These are phyloP conservation scores for Coemansia sp. DNA, from an alignment of 192 early-diverging fungal genomes.

Conservation along the genomic window DNA sequence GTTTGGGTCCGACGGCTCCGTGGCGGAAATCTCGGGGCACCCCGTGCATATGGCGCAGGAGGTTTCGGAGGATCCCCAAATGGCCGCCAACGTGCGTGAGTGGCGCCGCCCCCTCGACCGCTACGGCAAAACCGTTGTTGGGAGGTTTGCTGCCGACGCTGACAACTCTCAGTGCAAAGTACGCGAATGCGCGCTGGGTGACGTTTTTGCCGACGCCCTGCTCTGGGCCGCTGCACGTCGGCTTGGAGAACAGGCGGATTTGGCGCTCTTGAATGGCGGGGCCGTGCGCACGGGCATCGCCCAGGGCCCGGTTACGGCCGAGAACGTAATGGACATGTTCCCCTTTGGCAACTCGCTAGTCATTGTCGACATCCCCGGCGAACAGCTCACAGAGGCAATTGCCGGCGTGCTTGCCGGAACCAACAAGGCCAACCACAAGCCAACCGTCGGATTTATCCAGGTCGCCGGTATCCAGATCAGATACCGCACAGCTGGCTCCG, in stretches of 20 bases:
- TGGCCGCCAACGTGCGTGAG: conserved; percentile 42
- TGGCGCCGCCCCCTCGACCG: conserved; percentile 55
- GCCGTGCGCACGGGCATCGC: conserved; percentile 57
- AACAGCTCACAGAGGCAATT: conserved; percentile 50
- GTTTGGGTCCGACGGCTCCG: conserved; percentile 50
- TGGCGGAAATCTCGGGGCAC: conserved; percentile 49
- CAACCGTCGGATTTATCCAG: conserved; percentile 53
- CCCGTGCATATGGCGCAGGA: conserved; percentile 56
- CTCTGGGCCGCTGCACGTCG: too few relatives aligned
- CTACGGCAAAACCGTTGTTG: conserved; percentile 48
- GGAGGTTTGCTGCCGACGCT: conserved; percentile 32
- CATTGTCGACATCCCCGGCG: conserved; percentile 48
- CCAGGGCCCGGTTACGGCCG: conserved; percentile 48
- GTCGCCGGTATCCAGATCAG: conserved; percentile 47
- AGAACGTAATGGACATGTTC: conserved; percentile 52
- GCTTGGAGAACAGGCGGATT: conserved; percentile 40
- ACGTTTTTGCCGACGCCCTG: too few relatives aligned
- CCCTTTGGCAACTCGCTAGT: conserved; percentile 58
- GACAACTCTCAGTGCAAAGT: conserved; percentile 42
- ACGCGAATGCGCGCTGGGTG: conserved; percentile 58
- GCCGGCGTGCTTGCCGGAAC: conserved; percentile 44
- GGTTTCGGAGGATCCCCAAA: conserved; percentile 43
- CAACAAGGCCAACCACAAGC: conserved; percentile 24
- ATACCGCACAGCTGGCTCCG: conserved; percentile 8
- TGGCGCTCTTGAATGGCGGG: conserved; percentile 60